Conservation (phyloP, 148 eudicot species). For the Hydrangea macrophylla region DNA sequence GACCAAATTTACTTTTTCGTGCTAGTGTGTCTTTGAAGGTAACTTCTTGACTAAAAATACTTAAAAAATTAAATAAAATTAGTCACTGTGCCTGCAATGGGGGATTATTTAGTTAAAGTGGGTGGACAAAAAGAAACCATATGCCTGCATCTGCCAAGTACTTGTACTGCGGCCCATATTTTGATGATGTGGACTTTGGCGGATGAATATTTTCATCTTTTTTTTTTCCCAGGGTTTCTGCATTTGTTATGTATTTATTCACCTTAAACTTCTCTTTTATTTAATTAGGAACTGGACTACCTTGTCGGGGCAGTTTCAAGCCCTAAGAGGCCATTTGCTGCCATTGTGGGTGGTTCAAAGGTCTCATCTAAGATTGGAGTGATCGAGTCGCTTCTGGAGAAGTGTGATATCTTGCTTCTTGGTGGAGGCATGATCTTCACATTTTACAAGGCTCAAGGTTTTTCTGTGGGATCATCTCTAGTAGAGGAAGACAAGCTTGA, state of each 20-base stretch:
- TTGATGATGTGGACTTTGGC: not conserved
- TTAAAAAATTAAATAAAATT: not conserved
- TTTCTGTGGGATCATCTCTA: slow-evolving; percentile 80
- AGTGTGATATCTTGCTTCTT: slow-evolving; percentile 74
- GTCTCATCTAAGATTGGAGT: slow-evolving; percentile 82
- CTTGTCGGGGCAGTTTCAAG: slow-evolving; percentile 80
- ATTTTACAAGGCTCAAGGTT: slow-evolving; percentile 89
- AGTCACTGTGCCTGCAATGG: not conserved
- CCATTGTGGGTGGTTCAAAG: slow-evolving; percentile 91
- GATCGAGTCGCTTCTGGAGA: slow-evolving; percentile 79
- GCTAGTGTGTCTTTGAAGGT: not conserved
- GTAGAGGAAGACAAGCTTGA: slow-evolving; percentile 88
- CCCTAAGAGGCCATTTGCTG: slow-evolving; percentile 93
- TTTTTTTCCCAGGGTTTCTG: not conserved
- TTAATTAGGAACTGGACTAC: slow-evolving; percentile 78
- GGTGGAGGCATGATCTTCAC: slow-evolving; percentile 98
- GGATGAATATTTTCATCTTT: not conserved
- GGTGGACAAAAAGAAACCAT: slow-evolving; percentile 1
- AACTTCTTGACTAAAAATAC: not conserved
- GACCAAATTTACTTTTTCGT: not conserved
- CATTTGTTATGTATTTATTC: not conserved
- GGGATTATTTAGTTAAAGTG: not conserved
- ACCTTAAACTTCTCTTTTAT: not conserved
- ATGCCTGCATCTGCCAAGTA: not conserved
- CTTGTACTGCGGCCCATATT: not conserved